phyloP scores from a whole-genome alignment of 2,329 filamentous ascomycete genomes.

The Periconia sp. region DNA sequence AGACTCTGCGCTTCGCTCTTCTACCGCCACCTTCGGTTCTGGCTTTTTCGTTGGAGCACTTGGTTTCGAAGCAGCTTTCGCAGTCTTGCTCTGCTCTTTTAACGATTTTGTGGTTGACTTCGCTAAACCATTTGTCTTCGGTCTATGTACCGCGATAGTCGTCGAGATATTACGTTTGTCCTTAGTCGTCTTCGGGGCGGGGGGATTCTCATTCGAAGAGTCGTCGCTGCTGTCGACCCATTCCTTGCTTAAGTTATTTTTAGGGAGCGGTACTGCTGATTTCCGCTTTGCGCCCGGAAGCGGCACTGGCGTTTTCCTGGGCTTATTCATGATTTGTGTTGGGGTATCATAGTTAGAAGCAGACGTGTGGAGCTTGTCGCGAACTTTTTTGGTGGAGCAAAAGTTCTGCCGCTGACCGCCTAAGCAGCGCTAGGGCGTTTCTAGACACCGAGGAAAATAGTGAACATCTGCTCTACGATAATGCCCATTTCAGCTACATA shows the following conservation, averaged over 20 bases:
- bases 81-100: constrained; percentile 10
- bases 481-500: constrained; percentile 1
- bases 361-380: constrained; percentile 19
- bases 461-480: constrained; percentile 10
- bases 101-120: constrained; percentile 23
- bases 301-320: constrained; percentile 38
- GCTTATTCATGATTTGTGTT: constrained; percentile 38
- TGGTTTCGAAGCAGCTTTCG: constrained; percentile 12
- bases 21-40: constrained; percentile 25
- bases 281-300: constrained; percentile 38
- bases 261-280: constrained; percentile 25
- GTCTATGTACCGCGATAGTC: constrained; percentile 38
- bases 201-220: constrained; percentile 27
- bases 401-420: constrained; percentile 25
- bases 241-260: constrained; percentile 44
- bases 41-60: constrained; percentile 23
- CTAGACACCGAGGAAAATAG: constrained; percentile 21
- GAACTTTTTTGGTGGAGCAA: constrained; percentile 38
- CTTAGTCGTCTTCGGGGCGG: constrained; percentile 17
- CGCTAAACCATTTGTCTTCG: constrained; percentile 26
- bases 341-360: constrained; percentile 11
- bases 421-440: constrained; percentile 17
- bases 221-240: constrained; percentile 41
- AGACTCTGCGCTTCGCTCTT: constrained; percentile 28
- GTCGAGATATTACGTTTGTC: constrained; percentile 31